Percentiles rank a stretch among this genome's conserved stretches.
Conservation (phyloP, 805 yeast species). For the Metschnikowia henanensis region DNA sequence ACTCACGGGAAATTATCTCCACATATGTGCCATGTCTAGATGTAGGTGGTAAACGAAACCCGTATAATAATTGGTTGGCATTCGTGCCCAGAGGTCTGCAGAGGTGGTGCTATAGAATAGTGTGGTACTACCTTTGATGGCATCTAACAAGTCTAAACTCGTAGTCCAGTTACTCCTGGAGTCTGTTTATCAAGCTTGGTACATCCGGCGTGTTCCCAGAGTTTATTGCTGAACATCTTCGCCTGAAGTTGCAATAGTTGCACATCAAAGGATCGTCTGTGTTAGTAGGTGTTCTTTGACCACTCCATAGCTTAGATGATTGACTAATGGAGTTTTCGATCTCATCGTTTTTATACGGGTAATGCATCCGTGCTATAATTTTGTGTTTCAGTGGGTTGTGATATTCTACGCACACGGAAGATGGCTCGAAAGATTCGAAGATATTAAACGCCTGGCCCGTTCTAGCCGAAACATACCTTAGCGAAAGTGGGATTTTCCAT, state of each 20-base stretch:
- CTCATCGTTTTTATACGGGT: slow-evolving; percentile 34
- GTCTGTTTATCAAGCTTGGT: slow-evolving; percentile 9
- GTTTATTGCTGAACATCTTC: slow-evolving; percentile 20
- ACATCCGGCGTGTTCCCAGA: slow-evolving; percentile 5
- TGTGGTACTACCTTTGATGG: slow-evolving; percentile 25
- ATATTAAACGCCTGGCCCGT: slow-evolving; percentile 46
- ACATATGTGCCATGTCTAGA: slow-evolving; percentile 33
- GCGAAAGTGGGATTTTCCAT: slow-evolving; percentile 59
- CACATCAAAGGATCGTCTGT: slow-evolving; percentile 47
- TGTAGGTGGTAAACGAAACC: slow-evolving; percentile 45
- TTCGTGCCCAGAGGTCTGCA: slow-evolving; percentile 24
- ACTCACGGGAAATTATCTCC: slow-evolving; percentile 35
- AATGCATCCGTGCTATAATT: slow-evolving; percentile 39
- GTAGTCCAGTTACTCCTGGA: slow-evolving; percentile 3
- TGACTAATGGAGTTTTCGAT: slow-evolving; percentile 29
- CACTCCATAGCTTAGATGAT: slow-evolving; percentile 58
- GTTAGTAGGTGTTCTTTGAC: slow-evolving; percentile 49
- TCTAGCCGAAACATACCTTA: slow-evolving; percentile 56
- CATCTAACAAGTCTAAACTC: slow-evolving; percentile 16
- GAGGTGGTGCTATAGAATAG: slow-evolving; percentile 24
- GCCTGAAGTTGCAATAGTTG: slow-evolving; percentile 52
- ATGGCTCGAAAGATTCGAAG: slow-evolving; percentile 36
- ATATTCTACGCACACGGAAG: slow-evolving; percentile 53
- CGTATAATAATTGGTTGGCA: slow-evolving; percentile 25
- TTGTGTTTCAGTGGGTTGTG: slow-evolving; percentile 34